These are phyloP conservation scores for Galerina marginata DNA, from an alignment of 768 basidiomycete genomes.

Conservation along the genomic window DNA sequence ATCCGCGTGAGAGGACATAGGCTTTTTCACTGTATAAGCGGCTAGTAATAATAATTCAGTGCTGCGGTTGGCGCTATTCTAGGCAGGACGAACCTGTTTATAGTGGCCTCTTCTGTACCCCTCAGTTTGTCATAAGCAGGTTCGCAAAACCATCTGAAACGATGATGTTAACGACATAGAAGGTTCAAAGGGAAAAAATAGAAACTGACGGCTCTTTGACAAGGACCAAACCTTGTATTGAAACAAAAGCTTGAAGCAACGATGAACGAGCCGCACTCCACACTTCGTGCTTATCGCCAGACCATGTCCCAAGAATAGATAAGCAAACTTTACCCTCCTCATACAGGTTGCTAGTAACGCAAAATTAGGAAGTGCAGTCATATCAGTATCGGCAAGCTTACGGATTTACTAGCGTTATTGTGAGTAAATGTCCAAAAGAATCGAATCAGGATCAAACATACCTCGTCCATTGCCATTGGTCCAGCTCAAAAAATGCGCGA, in stretches of 20 bases:
- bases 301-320: conserved; percentile 92
- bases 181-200: not conserved
- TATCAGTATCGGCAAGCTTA: conserved; percentile 40
- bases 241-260: conserved; percentile 89
- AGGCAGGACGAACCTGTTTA: conserved; percentile 66
- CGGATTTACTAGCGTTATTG: conserved; percentile 67
- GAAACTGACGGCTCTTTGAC: conserved; percentile 86
- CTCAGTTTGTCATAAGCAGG: conserved; percentile 92
- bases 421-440: conserved; percentile 5
- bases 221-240: conserved; percentile 91
- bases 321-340: conserved; percentile 96
- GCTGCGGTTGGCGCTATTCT: not conserved
- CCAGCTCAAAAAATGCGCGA: conserved; percentile 92
- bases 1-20: conserved; percentile 87
- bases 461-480: conserved; percentile 93
- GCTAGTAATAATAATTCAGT: conserved; percentile 43
- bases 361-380: not conserved
- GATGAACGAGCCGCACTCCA: conserved; percentile 89
- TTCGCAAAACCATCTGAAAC: conserved; percentile 82
- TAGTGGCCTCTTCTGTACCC: conserved; percentile 87
- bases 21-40: conserved; percentile 94
- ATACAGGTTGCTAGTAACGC: conserved; percentile 73
- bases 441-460: conserved; percentile 34
- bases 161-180: conserved; percentile 2
- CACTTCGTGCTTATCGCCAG: conserved; percentile 84